Conservation (phyloP, 805 yeast species). For the Metschnikowia vanudenii region DNA sequence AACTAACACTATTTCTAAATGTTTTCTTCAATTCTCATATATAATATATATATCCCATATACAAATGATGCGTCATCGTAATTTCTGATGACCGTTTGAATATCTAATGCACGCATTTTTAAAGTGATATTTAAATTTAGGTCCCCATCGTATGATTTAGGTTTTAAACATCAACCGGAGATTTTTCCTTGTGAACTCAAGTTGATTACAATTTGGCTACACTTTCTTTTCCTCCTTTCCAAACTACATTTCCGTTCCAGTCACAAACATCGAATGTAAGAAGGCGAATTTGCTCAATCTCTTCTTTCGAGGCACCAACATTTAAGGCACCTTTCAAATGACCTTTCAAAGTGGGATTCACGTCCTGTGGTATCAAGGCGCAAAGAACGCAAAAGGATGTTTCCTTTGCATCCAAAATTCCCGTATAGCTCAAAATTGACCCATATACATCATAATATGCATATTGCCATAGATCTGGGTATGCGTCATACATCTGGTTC, state of each 20-base stretch:
- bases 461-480: slow-evolving; percentile 82
- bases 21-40: slow-evolving; percentile 2
- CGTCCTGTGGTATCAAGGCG: slow-evolving; percentile 86
- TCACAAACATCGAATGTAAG: slow-evolving; percentile 63
- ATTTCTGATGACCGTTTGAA: background rate
- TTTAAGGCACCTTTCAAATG: slow-evolving; percentile 85
- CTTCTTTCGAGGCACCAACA: slow-evolving; percentile 67
- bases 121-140: no score
- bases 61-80: background rate
- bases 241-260: slow-evolving; percentile 64
- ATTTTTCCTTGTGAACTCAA: no score
- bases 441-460: slow-evolving; percentile 73
- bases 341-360: slow-evolving; percentile 88
- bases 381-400: slow-evolving; percentile 77
- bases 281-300: slow-evolving; percentile 56
- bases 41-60: background rate
- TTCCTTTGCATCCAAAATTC: slow-evolving; percentile 60
- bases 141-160: no score
- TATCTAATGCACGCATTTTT: background rate
- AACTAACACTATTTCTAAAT: background rate
- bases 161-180: no score
- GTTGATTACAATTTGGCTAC: slow-evolving; percentile 49
- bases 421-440: slow-evolving; percentile 69
- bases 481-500: slow-evolving; percentile 66
- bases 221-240: slow-evolving; percentile 52